Conservation (phyloP, 768 basidiomycete species). For the Boletus barrowsii region DNA sequence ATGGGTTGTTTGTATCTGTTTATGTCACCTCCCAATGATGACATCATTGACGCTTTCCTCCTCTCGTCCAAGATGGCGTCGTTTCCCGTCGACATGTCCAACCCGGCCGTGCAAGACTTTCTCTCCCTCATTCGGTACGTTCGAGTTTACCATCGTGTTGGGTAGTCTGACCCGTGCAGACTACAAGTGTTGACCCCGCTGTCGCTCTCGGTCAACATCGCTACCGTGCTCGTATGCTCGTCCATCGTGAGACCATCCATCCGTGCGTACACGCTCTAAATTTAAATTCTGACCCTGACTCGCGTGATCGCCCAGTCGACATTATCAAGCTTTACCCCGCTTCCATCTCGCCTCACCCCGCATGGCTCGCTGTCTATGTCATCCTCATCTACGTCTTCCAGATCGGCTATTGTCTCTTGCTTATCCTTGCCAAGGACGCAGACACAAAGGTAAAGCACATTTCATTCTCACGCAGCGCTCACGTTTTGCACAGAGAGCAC, state of each 20-base stretch:
- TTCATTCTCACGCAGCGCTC: background rate
- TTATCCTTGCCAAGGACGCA: slow-evolving; percentile 65
- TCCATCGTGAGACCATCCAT: slow-evolving; percentile 65
- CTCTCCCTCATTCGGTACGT: slow-evolving; percentile 58
- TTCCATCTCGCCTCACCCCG: slow-evolving; percentile 64
- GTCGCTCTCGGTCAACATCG: slow-evolving; percentile 78
- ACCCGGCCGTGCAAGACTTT: slow-evolving; percentile 64
- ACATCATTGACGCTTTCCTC: slow-evolving; percentile 8
- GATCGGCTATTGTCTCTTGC: slow-evolving; percentile 79
- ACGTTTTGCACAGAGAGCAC: slow-evolving; percentile 44
- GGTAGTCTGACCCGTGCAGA: slow-evolving; percentile 28
- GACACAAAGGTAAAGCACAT: slow-evolving; percentile 67
- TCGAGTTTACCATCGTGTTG: background rate
- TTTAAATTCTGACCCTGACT: background rate
- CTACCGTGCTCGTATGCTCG: slow-evolving; percentile 65
- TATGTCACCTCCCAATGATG: background rate
- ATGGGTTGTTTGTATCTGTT: slow-evolving; percentile 13
- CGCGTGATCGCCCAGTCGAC: slow-evolving; percentile 33
- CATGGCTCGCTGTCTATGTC: slow-evolving; percentile 59
- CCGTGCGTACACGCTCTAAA: slow-evolving; percentile 27
- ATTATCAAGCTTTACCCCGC: slow-evolving; percentile 58
- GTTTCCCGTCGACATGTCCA: slow-evolving; percentile 54
- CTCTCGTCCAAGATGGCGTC: slow-evolving; percentile 41
- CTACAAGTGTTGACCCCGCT: slow-evolving; percentile 88
- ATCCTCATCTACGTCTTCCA: slow-evolving; percentile 59